These are phyloP conservation scores for Clarireedia paspali DNA, from an alignment of 2,329 filamentous ascomycete genomes.

Conservation along the genomic window DNA sequence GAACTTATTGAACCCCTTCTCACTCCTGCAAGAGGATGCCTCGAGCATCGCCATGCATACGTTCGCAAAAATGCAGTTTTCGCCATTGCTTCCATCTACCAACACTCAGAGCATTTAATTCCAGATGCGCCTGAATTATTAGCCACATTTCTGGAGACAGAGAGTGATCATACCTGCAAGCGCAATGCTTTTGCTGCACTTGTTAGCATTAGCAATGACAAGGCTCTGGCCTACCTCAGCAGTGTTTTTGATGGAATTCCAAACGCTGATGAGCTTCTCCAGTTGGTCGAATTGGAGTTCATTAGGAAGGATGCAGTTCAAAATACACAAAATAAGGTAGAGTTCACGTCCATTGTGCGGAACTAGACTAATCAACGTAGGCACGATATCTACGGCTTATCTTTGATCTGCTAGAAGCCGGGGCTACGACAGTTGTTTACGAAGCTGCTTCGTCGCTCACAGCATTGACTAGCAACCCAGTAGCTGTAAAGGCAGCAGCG, in stretches of 20 bases:
- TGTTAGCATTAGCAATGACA: slow-evolving; percentile 85
- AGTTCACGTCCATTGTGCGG: slow-evolving; percentile 16
- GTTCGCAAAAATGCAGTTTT: slow-evolving; percentile 98
- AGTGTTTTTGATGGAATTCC: slow-evolving; percentile 87
- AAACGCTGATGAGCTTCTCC: slow-evolving; percentile 87
- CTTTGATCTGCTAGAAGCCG: slow-evolving; percentile 90
- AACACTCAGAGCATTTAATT: slow-evolving; percentile 84
- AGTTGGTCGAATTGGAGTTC: slow-evolving; percentile 92
- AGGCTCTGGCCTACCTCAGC: slow-evolving; percentile 80
- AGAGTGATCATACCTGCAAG: slow-evolving; percentile 94
- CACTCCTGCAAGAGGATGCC: slow-evolving; percentile 82
- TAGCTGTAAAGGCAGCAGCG: slow-evolving; percentile 94
- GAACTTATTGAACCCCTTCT: slow-evolving; percentile 95
- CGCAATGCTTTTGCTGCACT: slow-evolving; percentile 94
- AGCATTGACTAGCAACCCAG: slow-evolving; percentile 88
- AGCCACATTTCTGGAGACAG: slow-evolving; percentile 77
- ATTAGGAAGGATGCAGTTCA: slow-evolving; percentile 95
- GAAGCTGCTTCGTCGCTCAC: slow-evolving; percentile 95
- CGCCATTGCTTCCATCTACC: slow-evolving; percentile 85
- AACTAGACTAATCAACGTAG: slow-evolving; percentile 36
- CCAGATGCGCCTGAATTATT: slow-evolving; percentile 93
- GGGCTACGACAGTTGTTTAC: slow-evolving; percentile 90
- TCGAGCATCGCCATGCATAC: slow-evolving; percentile 94
- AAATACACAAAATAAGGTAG: slow-evolving; percentile 87
- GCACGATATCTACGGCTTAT: slow-evolving; percentile 89